Evolutionary conservation across 352 stramenopile genomes (phyloP).

Genomic region (Elongisporangium senticosum): DNA sequence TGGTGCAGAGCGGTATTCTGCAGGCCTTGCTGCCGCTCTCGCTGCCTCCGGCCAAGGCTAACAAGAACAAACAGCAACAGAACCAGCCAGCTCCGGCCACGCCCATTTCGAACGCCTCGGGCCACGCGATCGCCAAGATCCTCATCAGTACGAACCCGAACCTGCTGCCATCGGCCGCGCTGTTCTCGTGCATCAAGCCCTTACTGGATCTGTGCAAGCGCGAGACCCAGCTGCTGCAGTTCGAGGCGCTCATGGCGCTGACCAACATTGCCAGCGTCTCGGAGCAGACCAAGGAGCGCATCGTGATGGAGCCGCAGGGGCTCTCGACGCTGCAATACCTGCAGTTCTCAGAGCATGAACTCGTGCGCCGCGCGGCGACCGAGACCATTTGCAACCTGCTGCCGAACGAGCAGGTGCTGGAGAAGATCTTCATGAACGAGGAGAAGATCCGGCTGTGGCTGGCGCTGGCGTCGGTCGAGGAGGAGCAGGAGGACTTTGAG

Average conservation of each 20-base stretch:
- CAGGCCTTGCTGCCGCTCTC: slow-evolving; percentile 65
- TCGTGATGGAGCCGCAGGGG: slow-evolving; percentile 56
- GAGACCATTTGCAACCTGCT: slow-evolving; percentile 97
- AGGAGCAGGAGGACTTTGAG: slow-evolving; percentile 89
- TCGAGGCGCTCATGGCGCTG: slow-evolving; percentile 95
- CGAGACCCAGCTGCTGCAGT: slow-evolving; percentile 88
- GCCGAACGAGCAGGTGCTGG: slow-evolving; percentile 90
- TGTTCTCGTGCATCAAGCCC: slow-evolving; percentile 75
- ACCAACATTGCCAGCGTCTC: slow-evolving; percentile 96
- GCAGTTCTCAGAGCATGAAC: slow-evolving; percentile 97
- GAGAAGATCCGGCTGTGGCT: slow-evolving; percentile 94
- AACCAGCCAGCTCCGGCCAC: slow-evolving; percentile 31
- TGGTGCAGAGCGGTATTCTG: slow-evolving; percentile 79
- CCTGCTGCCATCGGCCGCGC: slow-evolving; percentile 69
- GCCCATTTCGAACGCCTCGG: slow-evolving; percentile 84
- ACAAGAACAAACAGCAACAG: slow-evolving; percentile 44
- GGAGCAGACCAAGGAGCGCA: slow-evolving; percentile 92
- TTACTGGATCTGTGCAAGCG: slow-evolving; percentile 94
- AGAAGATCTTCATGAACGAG: slow-evolving; percentile 89
- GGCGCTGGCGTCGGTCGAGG: slow-evolving; percentile 89
- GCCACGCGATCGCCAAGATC: slow-evolving; percentile 93
- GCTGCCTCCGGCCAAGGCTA: slow-evolving; percentile 21
- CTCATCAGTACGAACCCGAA: slow-evolving; percentile 96
- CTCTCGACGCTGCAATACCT: slow-evolving; percentile 78
- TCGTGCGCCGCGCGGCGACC: slow-evolving; percentile 95